Conservation (phyloP, 306 rosid genomes). For the Cicer cuneatum region DNA sequence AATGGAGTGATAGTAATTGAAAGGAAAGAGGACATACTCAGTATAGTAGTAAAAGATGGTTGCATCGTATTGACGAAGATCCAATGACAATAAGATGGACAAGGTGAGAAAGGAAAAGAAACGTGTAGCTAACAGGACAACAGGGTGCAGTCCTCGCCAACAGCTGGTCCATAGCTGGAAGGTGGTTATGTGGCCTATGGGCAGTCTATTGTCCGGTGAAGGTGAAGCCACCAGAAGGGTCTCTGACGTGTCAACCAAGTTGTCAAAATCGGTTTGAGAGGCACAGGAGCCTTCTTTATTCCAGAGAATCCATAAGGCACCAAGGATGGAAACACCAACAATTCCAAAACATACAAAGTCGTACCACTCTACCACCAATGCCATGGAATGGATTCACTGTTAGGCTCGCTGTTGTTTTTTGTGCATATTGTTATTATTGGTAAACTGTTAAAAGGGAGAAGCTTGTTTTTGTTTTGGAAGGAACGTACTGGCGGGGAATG, state of each 20-base stretch:
- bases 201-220: slow-evolving; percentile 44
- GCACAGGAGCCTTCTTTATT: slow-evolving; percentile 49
- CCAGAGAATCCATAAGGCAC: slow-evolving; percentile 65
- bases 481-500: slow-evolving; percentile 38
- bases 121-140: slow-evolving; percentile 59
- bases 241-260: slow-evolving; percentile 45
- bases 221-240: slow-evolving; percentile 51
- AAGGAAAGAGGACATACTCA: slow-evolving; percentile 54
- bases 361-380: slow-evolving; percentile 65
- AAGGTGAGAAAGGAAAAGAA: slow-evolving; percentile 53
- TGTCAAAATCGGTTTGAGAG: slow-evolving; percentile 41
- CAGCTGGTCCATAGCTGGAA: slow-evolving; percentile 72
- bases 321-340: slow-evolving; percentile 48
- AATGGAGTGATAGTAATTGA: not conserved
- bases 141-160: slow-evolving; percentile 72
- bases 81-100: slow-evolving; percentile 56
- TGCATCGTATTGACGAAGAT: slow-evolving; percentile 50
- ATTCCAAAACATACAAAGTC: slow-evolving; percentile 75
- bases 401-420: not conserved
- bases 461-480: slow-evolving; percentile 5
- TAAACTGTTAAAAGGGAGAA: not conserved
- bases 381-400: slow-evolving; percentile 43
- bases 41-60: slow-evolving; percentile 71
- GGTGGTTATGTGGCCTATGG: slow-evolving; percentile 46
- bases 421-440: not conserved